Base-by-base conservation (phyloP, 2,329 filamentous ascomycete genomes). In the Parafenestella ontariensis region DNA sequence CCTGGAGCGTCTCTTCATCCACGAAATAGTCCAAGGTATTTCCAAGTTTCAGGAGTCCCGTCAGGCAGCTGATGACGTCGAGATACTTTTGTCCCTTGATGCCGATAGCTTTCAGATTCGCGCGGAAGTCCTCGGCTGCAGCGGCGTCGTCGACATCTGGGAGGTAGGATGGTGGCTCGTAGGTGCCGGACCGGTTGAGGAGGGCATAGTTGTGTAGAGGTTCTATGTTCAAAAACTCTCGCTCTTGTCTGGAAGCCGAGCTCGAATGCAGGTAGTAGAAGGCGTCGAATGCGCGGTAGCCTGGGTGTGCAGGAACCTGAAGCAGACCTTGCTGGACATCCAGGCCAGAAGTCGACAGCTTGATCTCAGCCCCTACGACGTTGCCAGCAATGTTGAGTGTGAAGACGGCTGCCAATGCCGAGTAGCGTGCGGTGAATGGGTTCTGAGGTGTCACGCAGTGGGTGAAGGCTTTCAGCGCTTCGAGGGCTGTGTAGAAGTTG, bases 251-350 rank as follows among this genome's bases (percentile, higher is more conserved):
- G 1, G 91, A 95, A 0, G 95, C 96, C 0, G 91, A 90, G n/a
- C 90, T 92, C 0, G 93, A 96, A 37, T 98, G 83, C 0, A 99
- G 86, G 69, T 97, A 98, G 79, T 99, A 98, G 72, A 99, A 98
- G 45, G 96, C 95, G 71, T 99, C 94, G 66, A 99, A 99, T 3
- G 94, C 95, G 59, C 95, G 88, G 76, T 92, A 92, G 11, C 95
- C 95, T 6, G 87, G 71, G 70, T 96, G 87, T 0, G 87, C 77
- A 0, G 95, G 91, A 15, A 99, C 86, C 52, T 90, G 87, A 15
- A 97, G 81, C 10, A 99, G 81, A 37, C 94, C 95, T 58, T 87
- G 87, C 18, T 83, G 78, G 0, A 92, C 95, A 72, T 99, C 91
- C 56, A 99, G 90, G 17, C 95, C 95, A 3, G 91, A 90, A 34